A percentile compares a stretch with the other conserved stretches of the same genome.
Conservation (phyloP, 495 filamentous ascomycete genomes). For the Daldinia bambusicola region DNA sequence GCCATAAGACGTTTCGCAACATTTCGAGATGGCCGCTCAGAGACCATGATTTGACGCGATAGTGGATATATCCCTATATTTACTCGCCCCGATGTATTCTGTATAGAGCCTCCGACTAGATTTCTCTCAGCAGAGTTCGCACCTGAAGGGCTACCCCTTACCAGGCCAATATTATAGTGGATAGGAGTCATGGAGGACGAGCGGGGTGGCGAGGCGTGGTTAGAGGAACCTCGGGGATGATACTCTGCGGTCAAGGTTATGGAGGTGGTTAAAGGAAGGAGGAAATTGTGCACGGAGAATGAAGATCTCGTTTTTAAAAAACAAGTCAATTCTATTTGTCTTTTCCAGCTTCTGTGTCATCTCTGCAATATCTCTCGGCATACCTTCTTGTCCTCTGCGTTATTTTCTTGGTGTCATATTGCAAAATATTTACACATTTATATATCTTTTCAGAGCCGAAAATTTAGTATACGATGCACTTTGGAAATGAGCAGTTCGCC, state of each 20-base stretch:
- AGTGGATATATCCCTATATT: conserved; percentile 21
- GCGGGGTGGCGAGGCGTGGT: conserved; percentile 19
- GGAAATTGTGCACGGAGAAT: conserved; percentile 17
- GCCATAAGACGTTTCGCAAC: conserved; percentile 27
- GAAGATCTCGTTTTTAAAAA: conserved; percentile 19
- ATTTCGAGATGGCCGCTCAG: conserved; percentile 21
- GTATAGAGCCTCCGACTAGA: conserved; percentile 20
- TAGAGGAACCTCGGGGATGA: conserved; percentile 14
- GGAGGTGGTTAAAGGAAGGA: conserved; percentile 18
- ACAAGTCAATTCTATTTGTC: conserved; percentile 7
- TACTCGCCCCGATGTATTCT: conserved; percentile 16
- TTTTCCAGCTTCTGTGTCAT: background rate
- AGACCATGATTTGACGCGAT: conserved; percentile 25
- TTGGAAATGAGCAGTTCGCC: too few species aligned
- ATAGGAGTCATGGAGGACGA: conserved; percentile 29
- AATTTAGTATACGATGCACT: too few species aligned
- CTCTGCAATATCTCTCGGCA: background rate
- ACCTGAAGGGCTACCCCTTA: conserved; percentile 4
- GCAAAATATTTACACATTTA: background rate
- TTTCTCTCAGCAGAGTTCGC: conserved; percentile 14
- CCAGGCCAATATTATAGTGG: conserved; percentile 22
- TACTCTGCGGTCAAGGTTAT: conserved; percentile 8
- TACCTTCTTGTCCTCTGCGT: background rate
- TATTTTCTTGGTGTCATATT: background rate
- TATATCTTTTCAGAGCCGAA: background rate